A percentile compares a stretch with the other conserved stretches of the same genome.
Evolutionary conservation across 805 yeast genomes (phyloP).

Genomic region (Wickerhamiella allomyrinae): DNA sequence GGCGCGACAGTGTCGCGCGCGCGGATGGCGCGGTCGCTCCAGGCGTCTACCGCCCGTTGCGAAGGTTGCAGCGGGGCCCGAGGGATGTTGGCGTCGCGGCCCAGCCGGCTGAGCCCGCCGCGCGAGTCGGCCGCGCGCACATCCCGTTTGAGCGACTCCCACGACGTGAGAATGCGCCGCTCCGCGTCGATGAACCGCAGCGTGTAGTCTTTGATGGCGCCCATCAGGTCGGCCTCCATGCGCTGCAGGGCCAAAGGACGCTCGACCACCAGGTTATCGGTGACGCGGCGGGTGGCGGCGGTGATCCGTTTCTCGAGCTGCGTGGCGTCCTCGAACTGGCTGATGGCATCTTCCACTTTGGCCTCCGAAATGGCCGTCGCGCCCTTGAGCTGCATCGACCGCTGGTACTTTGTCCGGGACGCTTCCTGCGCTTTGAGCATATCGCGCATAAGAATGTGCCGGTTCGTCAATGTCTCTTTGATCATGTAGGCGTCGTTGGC

Average conservation of each 20-base stretch:
- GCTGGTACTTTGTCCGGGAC: slow-evolving; percentile 53
- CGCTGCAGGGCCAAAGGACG: slow-evolving; percentile 42
- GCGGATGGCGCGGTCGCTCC: slow-evolving; percentile 41
- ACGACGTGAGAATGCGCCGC: slow-evolving; percentile 56
- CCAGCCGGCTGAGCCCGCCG: slow-evolving; percentile 74
- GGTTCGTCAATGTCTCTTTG: slow-evolving; percentile 83
- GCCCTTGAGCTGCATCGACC: slow-evolving; percentile 55
- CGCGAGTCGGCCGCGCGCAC: slow-evolving; percentile 58
- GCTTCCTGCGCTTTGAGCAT: slow-evolving; percentile 61
- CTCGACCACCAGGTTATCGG: slow-evolving; percentile 74
- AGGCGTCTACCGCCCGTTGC: slow-evolving; percentile 40
- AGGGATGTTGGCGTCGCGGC: slow-evolving; percentile 47
- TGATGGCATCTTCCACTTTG: slow-evolving; percentile 80
- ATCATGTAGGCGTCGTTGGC: slow-evolving; percentile 68
- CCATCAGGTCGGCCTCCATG: slow-evolving; percentile 42
- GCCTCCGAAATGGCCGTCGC: slow-evolving; percentile 67
- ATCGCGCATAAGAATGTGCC: slow-evolving; percentile 88
- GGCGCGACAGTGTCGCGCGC: slow-evolving; percentile 20
- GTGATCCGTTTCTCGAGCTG: slow-evolving; percentile 61
- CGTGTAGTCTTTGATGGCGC: slow-evolving; percentile 43
- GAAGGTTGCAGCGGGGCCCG: slow-evolving; percentile 26
- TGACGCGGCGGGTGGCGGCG: slow-evolving; percentile 65
- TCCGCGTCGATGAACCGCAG: slow-evolving; percentile 72
- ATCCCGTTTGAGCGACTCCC: slow-evolving; percentile 59
- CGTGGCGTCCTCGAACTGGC: slow-evolving; percentile 64